Evolutionary conservation across 2,329 filamentous ascomycete species (phyloP).

Genomic region (Neobulgaria alba): DNA sequence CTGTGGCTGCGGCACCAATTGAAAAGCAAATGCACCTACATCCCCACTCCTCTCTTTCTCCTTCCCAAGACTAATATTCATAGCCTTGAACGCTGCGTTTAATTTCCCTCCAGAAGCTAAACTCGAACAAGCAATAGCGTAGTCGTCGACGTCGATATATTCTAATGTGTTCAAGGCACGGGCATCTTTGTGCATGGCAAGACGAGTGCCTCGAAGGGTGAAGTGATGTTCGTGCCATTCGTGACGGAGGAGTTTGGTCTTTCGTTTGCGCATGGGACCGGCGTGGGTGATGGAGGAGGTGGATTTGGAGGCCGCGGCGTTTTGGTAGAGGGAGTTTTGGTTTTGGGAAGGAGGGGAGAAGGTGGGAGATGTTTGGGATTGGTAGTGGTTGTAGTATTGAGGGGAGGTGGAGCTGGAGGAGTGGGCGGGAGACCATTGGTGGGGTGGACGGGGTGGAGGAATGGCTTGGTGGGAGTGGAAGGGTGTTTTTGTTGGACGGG

Average conservation of each 20-base stretch:
- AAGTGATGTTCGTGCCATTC: constrained; percentile 94
- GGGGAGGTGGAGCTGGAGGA: constrained; percentile 18
- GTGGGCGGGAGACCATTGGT: background rate
- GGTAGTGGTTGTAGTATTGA: constrained; percentile 16
- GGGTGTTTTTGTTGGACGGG: constrained; percentile 21
- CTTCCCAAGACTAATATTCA: constrained; percentile 52
- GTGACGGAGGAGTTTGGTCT: constrained; percentile 78
- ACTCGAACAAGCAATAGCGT: constrained; percentile 76
- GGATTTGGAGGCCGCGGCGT: background rate
- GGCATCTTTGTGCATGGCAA: constrained; percentile 66
- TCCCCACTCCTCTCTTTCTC: constrained; percentile 30
- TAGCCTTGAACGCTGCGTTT: constrained; percentile 75
- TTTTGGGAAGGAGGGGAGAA: too few species aligned
- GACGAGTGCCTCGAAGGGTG: constrained; percentile 66
- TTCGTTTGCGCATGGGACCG: constrained; percentile 91
- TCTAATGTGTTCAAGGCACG: constrained; percentile 50
- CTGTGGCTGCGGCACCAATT: constrained; percentile 58
- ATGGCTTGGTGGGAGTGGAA: constrained; percentile 9
- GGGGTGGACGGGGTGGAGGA: background rate
- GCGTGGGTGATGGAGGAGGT: constrained; percentile 56
- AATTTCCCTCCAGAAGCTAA: constrained; percentile 68
- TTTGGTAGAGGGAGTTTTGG: background rate
- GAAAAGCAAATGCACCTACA: constrained; percentile 69
- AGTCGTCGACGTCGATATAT: constrained; percentile 82
- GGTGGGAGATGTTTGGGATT: too few species aligned